Conservation (phyloP, 2,329 filamentous ascomycete genomes). For the Zymoseptoria passerinii region DNA sequence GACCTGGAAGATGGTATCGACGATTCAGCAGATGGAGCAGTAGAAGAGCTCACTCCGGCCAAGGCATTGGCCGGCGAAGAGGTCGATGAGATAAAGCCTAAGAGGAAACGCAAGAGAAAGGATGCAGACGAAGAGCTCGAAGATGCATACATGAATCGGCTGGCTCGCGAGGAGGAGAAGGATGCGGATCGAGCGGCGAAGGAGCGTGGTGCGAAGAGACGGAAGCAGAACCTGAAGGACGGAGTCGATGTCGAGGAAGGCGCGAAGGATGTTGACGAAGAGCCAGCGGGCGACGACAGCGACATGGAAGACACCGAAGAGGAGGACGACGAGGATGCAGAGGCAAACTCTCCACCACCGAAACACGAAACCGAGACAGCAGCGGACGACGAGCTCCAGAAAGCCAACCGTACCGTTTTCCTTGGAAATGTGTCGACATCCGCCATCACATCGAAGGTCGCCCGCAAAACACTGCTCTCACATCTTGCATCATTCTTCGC, state of each 20-base stretch:
- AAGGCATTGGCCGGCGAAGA: constrained; percentile 17
- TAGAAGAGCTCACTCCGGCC: constrained; percentile 8
- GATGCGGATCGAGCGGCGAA: constrained; percentile 21
- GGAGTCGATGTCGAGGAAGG: constrained; percentile 21
- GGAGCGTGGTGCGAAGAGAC: constrained; percentile 26
- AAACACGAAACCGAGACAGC: constrained; percentile 43
- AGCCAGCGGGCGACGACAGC: constrained; percentile 19
- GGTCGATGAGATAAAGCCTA: constrained; percentile 35
- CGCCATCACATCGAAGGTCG: constrained; percentile 72
- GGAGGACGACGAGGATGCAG: constrained; percentile 34
- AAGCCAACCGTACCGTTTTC: constrained; percentile 84
- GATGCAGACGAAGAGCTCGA: constrained; percentile 56
- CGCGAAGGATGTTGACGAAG: constrained; percentile 19
- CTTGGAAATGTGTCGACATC: constrained; percentile 80
- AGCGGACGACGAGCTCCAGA: constrained; percentile 59
- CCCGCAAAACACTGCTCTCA: constrained; percentile 65
- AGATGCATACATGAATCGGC: constrained; percentile 58
- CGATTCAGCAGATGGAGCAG: constrained; percentile 14
- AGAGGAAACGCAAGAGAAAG: constrained; percentile 47
- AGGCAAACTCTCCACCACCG: constrained; percentile 49
- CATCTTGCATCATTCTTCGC: constrained; percentile 71
- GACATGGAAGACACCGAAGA: constrained; percentile 25
- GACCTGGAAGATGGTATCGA: constrained; percentile 14
- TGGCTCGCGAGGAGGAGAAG: constrained; percentile 43
- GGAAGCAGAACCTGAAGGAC: constrained; percentile 20